These are phyloP conservation scores for Suhomyces kunorum DNA, from an alignment of 1,139 yeast species.

Conservation along the genomic window DNA sequence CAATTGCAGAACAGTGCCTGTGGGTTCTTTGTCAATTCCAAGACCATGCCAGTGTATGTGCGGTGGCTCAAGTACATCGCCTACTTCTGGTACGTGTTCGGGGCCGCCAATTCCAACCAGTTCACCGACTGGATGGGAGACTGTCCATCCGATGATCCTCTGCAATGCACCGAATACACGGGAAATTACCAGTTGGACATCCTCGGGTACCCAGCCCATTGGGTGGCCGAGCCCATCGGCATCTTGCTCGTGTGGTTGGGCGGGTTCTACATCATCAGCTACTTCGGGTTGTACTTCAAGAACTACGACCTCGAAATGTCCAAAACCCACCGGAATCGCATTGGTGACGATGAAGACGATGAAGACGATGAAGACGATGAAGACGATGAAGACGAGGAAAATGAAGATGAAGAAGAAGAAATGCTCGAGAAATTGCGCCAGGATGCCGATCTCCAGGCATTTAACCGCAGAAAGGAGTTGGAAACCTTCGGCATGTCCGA, in stretches of 20 bases:
- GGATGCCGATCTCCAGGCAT: background rate
- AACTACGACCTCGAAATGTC: slow-evolving; percentile 25
- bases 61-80: slow-evolving; percentile 29
- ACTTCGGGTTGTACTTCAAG: slow-evolving; percentile 18
- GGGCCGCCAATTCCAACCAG: slow-evolving; percentile 26
- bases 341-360: slow-evolving; percentile 22
- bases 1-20: slow-evolving; percentile 30
- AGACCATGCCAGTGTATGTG: slow-evolving; percentile 29
- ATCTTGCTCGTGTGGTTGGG: slow-evolving; percentile 22
- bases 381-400: slow-evolving; percentile 1
- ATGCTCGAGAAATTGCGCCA: background rate
- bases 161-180: slow-evolving; percentile 20
- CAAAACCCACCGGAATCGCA: slow-evolving; percentile 20
- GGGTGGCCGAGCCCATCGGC: slow-evolving; percentile 26
- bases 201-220: slow-evolving; percentile 24
- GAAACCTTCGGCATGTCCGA: background rate
- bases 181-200: slow-evolving; percentile 23
- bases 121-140: slow-evolving; percentile 24
- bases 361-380: slow-evolving; percentile 17
- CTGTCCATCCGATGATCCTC: slow-evolving; percentile 17
- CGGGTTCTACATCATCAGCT: slow-evolving; percentile 21
- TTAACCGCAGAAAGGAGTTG: background rate
- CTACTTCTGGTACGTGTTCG: slow-evolving; percentile 30
- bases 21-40: slow-evolving; percentile 29
- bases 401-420: background rate